Percentiles rank a stretch among this genome's conserved stretches.
These are phyloP conservation scores for Polyplosphaeria fusca DNA, from an alignment of 495 filamentous ascomycete species.

Conservation along the genomic window DNA sequence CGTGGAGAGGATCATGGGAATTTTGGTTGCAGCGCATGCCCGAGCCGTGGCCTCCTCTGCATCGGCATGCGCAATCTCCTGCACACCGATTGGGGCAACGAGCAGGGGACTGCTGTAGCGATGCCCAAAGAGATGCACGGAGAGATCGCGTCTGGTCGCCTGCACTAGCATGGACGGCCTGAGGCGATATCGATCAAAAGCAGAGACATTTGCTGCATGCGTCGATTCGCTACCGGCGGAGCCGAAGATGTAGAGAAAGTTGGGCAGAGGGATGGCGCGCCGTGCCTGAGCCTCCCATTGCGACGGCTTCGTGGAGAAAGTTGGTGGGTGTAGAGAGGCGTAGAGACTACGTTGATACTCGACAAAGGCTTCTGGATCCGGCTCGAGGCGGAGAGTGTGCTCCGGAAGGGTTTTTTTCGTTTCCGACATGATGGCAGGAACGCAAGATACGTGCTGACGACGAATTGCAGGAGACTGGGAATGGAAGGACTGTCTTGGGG, in stretches of 20 bases:
- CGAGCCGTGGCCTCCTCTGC: conserved; percentile 34
- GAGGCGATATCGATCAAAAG: conserved; percentile 32
- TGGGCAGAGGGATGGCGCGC: conserved; percentile 15
- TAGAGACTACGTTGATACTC: conserved; percentile 31
- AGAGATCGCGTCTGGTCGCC: conserved; percentile 38
- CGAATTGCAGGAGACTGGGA: no score
- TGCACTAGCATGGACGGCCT: conserved; percentile 43
- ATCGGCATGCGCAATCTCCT: conserved; percentile 36
- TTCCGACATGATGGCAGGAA: no score
- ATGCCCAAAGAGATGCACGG: conserved; percentile 33
- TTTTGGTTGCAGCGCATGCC: conserved; percentile 11
- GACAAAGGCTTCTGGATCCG: conserved; percentile 17
- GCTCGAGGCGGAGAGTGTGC: no score
- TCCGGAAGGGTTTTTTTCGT: no score
- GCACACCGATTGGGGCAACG: conserved; percentile 39
- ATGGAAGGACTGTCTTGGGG: no score
- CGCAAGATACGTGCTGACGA: no score
- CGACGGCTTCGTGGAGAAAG: conserved; percentile 29
- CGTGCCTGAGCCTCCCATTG: conserved; percentile 30
- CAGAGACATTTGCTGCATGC: conserved; percentile 19
- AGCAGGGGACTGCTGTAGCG: conserved; percentile 33
- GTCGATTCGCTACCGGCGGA: conserved; percentile 27
- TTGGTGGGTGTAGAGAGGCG: conserved; percentile 22
- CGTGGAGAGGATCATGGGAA: conserved; percentile 33
- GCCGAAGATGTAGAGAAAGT: conserved; percentile 30